Base-by-base conservation (phyloP, 805 yeast species). In the Yarrowia divulgata region DNA sequence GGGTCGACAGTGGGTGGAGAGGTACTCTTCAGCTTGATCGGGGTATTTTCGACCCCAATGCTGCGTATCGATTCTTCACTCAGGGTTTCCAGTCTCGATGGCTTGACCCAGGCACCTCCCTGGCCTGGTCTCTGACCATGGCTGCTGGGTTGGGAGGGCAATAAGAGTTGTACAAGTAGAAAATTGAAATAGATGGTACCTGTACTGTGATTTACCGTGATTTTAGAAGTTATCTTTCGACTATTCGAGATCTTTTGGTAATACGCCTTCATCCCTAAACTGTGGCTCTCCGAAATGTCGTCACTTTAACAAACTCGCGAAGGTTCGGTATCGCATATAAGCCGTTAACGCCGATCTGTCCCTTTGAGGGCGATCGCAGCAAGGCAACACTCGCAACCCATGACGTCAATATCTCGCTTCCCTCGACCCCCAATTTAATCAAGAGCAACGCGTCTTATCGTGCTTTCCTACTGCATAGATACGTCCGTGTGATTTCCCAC, bases 71-170 rank as follows among this genome's bases (percentile, higher is more conserved):
- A 0, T 92, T 87, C 78, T 91, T 91, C 75, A 75, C 87, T 1
- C 74, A 84, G 32, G 80, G 79, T 64, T 93, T 91, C 83, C 75
- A 81, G 55, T 79, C 80, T 14, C 75, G 78, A 5, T 84, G 83
- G 72, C 84, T 93, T 67, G 98, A 93, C 74, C 85, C 86, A 69
- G 98, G 98, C 0, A 93, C 91, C 84, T 88, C 95, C 18, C 80
- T 88, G 69, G 89, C 97, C 0, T 93, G 97, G 97, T 87, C 93
- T 12, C 80, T 93, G 70, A 87, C 97, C 0, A 91, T 85, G 73
- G 82, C 90, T 58, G 97, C 76, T 6, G 73, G 73, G 1, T 70
- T 74, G 13, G 68, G 68, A 3, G 58, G 63, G 14, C 60, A 23
- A 19, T 54, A 42, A 40, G 16, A 54, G 37, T 37, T 8, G 37